Evolutionary conservation across 2,329 filamentous ascomycete species (phyloP).

Genomic region (Ophiostoma ulmi): DNA sequence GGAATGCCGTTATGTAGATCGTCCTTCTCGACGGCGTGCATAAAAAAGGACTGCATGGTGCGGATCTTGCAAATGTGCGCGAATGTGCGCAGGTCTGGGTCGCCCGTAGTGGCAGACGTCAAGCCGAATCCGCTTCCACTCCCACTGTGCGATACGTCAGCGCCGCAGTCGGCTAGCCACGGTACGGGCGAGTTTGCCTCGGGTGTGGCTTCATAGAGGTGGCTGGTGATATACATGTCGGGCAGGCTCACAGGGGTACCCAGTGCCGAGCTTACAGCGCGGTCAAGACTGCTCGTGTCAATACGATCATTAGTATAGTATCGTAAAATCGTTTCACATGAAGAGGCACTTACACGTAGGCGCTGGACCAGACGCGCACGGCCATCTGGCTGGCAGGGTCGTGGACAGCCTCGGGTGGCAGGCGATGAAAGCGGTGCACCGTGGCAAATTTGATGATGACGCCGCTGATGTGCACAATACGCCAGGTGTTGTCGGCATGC

Average conservation of each 20-base stretch:
- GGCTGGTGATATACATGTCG: conserved; percentile 22
- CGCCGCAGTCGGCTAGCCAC: conserved; percentile 19
- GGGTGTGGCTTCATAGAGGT: conserved; percentile 13
- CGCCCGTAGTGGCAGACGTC: background rate
- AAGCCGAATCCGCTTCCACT: background rate
- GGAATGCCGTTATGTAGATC: conserved; percentile 8
- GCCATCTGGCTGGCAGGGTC: conserved; percentile 15
- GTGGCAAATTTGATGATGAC: conserved; percentile 22
- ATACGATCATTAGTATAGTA: background rate
- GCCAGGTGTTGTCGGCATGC: conserved; percentile 24
- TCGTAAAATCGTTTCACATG: background rate
- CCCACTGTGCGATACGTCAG: background rate
- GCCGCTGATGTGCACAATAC: conserved; percentile 23
- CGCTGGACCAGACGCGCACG: conserved; percentile 22
- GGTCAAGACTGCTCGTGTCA: conserved; percentile 10
- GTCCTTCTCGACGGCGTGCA: conserved; percentile 16
- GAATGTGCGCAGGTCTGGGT: conserved; percentile 22
- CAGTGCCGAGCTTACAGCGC: conserved; percentile 17
- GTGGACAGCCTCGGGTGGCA: background rate
- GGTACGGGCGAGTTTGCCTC: conserved; percentile 14
- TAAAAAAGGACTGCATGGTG: conserved; percentile 14
- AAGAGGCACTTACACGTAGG: conserved; percentile 17
- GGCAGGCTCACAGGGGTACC: conserved; percentile 22
- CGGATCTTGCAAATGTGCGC: conserved; percentile 22
- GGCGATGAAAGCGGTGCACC: conserved; percentile 21